Evolutionary conservation across 805 yeast species (phyloP), one percentile per base, ranked within the genome.

Genomic region (Helenozyma rhizophorensis): DNA sequence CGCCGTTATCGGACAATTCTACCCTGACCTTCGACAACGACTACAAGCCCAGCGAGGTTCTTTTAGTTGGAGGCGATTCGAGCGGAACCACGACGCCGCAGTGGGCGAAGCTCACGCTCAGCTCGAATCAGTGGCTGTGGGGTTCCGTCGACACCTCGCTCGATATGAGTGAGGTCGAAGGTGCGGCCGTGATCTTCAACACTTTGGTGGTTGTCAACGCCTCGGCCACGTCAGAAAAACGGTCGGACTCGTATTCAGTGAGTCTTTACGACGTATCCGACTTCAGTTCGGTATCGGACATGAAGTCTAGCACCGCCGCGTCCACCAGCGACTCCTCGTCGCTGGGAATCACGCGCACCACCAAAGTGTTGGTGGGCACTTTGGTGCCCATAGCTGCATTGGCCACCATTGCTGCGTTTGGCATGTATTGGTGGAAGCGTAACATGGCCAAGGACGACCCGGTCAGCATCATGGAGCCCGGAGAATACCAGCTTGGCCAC

Each of bases 11-110:
- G 3, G 39, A 53, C n/a, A 45, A 47, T 21, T 39, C 55, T 3
- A 28, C 47, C 8, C 41, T 43, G 11, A 50, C 64, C 16, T 56
- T 69, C 25, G 39, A 50, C 10, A 50, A 58, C 14, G 49, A 56
- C 25, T 68, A 65, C 32, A 39, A 43, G 13, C 64, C 70, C 5
- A 51, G 52, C 4, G 56, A 65, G 11, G 66, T 78, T 0, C 49
- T 84, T 8, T 65, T 80, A 27, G 36, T 82, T 10, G 93, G 93
- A 4, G 94, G 95, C 2, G 60, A 60, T 5, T 27, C 39, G 57
- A 69, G 14, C 46, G 54, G 3, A 54, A 61, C 15, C 51, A 60
- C 9, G 43, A 45, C 2, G 62, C 82, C 83, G 0, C 40, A 50
- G 9, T 56, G 68, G 45, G 68, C 74, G 4, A 44, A 45, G 16